Conservation (phyloP, 176 grass and related monocot genomes). For the Ananas comosus region DNA sequence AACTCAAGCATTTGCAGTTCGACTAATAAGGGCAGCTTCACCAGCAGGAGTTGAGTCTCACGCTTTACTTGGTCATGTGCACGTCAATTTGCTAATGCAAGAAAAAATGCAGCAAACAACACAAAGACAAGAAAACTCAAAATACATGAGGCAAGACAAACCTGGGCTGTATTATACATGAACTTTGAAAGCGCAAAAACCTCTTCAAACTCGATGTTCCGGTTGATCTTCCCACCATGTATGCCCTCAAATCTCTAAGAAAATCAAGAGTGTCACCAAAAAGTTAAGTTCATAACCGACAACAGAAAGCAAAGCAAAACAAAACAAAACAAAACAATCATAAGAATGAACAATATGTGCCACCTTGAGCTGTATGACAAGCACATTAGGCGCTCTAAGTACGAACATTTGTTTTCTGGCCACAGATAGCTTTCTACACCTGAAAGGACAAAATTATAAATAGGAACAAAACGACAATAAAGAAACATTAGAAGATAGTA, state of each 20-base stretch:
- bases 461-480: neutral
- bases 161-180: conserved; percentile 75
- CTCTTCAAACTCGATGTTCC: conserved; percentile 88
- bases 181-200: conserved; percentile 67
- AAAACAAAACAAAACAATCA: conserved; percentile 13
- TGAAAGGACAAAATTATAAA: conserved; percentile 27
- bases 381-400: conserved; percentile 79
- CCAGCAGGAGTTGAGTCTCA: neutral
- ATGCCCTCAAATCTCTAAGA: conserved; percentile 91
- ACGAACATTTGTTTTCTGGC: conserved; percentile 95
- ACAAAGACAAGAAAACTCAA: no score
- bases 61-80: neutral
- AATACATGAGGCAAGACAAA: conserved; percentile 14
- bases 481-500: neutral
- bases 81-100: neutral
- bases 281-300: neutral
- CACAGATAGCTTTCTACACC: conserved; percentile 84
- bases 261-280: conserved; percentile 1
- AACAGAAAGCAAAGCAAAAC: conserved; percentile 11
- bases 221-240: conserved; percentile 85
- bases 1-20: neutral
- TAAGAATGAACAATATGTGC: conserved; percentile 5
- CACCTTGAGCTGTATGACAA: conserved; percentile 98
- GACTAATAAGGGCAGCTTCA: neutral
- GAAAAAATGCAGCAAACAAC: neutral